A percentile compares a stretch with the other conserved stretches of the same genome.
These are phyloP conservation scores for Babesia ovata DNA, from an alignment of 169 alveolate species.

Conservation along the genomic window DNA sequence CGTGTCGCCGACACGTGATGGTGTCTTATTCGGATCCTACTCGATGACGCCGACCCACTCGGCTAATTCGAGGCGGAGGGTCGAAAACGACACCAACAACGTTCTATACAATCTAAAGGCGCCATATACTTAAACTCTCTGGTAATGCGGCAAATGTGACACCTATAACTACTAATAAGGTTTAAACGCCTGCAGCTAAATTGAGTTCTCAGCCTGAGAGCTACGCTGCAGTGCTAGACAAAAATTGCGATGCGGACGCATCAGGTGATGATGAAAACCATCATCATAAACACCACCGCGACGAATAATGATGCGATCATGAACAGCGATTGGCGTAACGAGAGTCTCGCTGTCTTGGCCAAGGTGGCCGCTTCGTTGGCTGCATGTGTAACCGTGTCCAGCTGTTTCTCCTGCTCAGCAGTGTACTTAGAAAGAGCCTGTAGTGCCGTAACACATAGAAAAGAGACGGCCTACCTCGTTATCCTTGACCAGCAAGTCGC, in stretches of 20 bases:
- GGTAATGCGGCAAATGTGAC: neutral
- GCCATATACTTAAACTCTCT: no score
- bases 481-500: conserved; percentile 64
- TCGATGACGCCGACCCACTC: no score
- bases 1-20: no score
- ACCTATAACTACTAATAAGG: neutral
- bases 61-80: no score
- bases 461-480: conserved; percentile 29
- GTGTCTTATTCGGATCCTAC: no score
- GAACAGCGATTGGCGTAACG: conserved; percentile 49
- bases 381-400: conserved; percentile 63
- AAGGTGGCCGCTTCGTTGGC: conserved; percentile 51
- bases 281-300: conserved; percentile 38
- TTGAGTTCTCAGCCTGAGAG: neutral
- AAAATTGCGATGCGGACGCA: neutral
- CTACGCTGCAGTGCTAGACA: neutral
- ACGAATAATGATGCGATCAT: conserved; percentile 54
- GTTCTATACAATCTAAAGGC: no score
- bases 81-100: no score
- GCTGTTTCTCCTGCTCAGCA: conserved; percentile 66
- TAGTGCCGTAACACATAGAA: neutral
- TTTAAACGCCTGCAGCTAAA: neutral
- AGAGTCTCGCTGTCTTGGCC: conserved; percentile 29
- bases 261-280: conserved; percentile 53
- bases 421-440: conserved; percentile 57